These are phyloP conservation scores for Nemania abortiva DNA, from an alignment of 2,329 filamentous ascomycete genomes.

Conservation along the genomic window DNA sequence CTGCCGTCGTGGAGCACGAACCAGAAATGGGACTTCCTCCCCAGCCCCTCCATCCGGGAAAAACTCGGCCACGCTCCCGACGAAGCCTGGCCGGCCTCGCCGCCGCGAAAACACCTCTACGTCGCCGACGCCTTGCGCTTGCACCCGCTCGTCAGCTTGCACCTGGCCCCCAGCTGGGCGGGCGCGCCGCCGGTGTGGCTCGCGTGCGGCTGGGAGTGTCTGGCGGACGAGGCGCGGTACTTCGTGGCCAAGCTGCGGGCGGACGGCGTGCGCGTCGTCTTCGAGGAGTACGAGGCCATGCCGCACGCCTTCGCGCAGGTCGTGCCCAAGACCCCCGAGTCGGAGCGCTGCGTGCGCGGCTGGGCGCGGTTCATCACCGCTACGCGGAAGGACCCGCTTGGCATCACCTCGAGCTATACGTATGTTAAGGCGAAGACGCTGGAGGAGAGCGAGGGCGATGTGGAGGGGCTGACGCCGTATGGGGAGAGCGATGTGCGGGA, in stretches of 20 bases:
- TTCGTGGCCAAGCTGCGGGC: constrained; percentile 67
- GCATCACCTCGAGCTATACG: constrained; percentile 57
- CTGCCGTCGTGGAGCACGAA: constrained; percentile 67
- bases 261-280: constrained; percentile 72
- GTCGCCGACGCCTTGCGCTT: constrained; percentile 64
- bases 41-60: constrained; percentile 55
- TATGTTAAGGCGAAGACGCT: constrained; percentile 64
- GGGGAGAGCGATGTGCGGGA: constrained; percentile 58
- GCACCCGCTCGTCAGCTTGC: constrained; percentile 77
- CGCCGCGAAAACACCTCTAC: constrained; percentile 67
- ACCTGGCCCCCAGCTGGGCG: constrained; percentile 70
- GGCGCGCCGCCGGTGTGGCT: constrained; percentile 75
- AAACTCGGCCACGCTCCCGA: constrained; percentile 56
- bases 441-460: constrained; percentile 60
- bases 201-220: constrained; percentile 76
- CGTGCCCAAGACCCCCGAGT: constrained; percentile 53
- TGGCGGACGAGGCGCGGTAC: constrained; percentile 75
- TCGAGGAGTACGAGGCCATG: constrained; percentile 83
- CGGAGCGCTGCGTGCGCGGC: constrained; percentile 64
- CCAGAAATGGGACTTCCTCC: constrained; percentile 72
- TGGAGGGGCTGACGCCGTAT: constrained; percentile 58
- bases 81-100: constrained; percentile 67
- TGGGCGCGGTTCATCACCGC: constrained; percentile 68
- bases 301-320: constrained; percentile 77
- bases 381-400: constrained; percentile 52